Percentiles rank a stretch among this genome's conserved stretches.
These are phyloP conservation scores for Fusarium virguliforme DNA, from an alignment of 2,329 filamentous ascomycete genomes.

Conservation along the genomic window DNA sequence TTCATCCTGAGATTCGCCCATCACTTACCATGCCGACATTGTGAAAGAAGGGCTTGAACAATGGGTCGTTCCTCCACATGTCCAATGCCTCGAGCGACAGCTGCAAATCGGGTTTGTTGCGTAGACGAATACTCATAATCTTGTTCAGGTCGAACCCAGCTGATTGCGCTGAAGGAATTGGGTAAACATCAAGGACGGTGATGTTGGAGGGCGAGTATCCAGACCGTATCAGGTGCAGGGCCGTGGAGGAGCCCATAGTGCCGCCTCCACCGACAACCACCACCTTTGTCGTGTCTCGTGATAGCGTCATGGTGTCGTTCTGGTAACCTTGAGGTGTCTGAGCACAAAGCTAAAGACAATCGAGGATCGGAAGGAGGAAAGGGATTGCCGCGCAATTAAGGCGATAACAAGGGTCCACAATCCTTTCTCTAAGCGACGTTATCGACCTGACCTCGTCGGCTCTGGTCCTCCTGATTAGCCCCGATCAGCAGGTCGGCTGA, in stretches of 20 bases:
- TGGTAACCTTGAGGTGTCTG: not conserved
- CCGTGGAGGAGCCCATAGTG: slow-evolving; percentile 27
- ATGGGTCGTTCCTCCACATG: slow-evolving; percentile 23
- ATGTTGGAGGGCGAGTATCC: slow-evolving; percentile 21
- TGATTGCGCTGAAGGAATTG: slow-evolving; percentile 24
- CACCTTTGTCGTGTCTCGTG: slow-evolving; percentile 16
- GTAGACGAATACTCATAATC: slow-evolving; percentile 23
- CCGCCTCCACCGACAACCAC: slow-evolving; percentile 26
- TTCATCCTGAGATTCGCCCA: not conserved
- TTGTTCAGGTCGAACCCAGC: slow-evolving; percentile 20
- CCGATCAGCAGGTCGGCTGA: not conserved
- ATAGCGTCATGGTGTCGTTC: not conserved
- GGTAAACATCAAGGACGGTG: slow-evolving; percentile 23
- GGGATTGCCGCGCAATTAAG: slow-evolving; percentile 11
- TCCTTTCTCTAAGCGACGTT: not conserved
- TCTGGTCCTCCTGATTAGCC: not conserved
- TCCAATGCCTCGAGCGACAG: slow-evolving; percentile 20
- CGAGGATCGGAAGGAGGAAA: not conserved
- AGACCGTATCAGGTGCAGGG: slow-evolving; percentile 20
- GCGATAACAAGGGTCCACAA: slow-evolving; percentile 9
- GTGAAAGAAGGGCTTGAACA: slow-evolving; percentile 24
- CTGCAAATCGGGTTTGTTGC: slow-evolving; percentile 17
- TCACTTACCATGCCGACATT: slow-evolving; percentile 23
- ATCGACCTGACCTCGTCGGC: not conserved
- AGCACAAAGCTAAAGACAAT: not conserved